Percentiles rank a stretch among this genome's conserved stretches.
Conservation (phyloP, 2,329 filamentous ascomycete species). For the Penicillium fuscoglaucum region DNA sequence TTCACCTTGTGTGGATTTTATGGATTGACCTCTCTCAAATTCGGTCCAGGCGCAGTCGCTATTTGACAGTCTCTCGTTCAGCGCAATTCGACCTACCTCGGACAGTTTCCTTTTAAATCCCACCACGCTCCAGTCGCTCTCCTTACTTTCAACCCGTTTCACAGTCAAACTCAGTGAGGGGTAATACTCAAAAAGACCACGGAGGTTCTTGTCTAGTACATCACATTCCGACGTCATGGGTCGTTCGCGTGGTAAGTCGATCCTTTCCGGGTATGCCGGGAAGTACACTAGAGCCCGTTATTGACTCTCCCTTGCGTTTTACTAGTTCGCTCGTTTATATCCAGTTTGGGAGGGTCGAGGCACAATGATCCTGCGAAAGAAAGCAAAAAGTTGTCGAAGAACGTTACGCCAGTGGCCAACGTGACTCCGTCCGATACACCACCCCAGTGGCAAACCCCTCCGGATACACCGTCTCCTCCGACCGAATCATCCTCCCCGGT, state of each 20-base stretch:
- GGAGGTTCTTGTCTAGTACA: conserved; percentile 3
- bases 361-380: conserved; percentile 36
- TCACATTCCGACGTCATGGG: conserved; percentile 32
- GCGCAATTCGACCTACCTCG: conserved; percentile 1
- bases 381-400: conserved; percentile 35
- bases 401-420: conserved; percentile 18
- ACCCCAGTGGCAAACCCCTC: conserved; percentile 34
- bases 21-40: conserved; percentile 17
- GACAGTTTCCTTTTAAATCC: conserved; percentile 19
- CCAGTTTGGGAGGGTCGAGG: conserved; percentile 47
- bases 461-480: conserved; percentile 39
- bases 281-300: conserved; percentile 10
- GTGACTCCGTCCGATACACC: conserved; percentile 25
- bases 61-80: conserved; percentile 12
- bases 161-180: conserved; percentile 11
- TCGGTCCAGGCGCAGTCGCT: conserved; percentile 3
- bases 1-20: conserved; percentile 7
- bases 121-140: conserved; percentile 1
- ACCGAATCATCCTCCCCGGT: conserved; percentile 40
- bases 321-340: conserved; percentile 85
- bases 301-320: conserved; percentile 31
- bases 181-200: background rate
- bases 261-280: conserved; percentile 14
- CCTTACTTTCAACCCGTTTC: conserved; percentile 6
- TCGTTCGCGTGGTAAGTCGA: conserved; percentile 42